phyloP scores from a whole-genome alignment of 2,329 filamentous ascomycete genomes.

The Penicillium carneum region DNA sequence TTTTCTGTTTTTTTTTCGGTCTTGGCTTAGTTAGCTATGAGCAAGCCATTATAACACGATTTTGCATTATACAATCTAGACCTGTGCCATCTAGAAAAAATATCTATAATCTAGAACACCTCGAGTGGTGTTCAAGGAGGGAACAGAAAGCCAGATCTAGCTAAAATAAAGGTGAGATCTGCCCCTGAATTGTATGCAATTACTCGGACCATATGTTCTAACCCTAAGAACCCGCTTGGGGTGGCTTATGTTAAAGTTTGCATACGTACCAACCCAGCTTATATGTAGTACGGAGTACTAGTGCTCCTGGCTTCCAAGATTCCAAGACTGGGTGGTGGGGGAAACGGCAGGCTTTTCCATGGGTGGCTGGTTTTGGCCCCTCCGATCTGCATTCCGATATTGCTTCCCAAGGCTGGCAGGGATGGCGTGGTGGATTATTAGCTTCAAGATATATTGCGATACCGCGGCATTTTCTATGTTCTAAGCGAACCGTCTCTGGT shows the following conservation, averaged over 20 bases:
- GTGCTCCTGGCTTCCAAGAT: no score
- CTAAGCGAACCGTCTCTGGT: slow-evolving; percentile 1
- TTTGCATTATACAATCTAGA: background rate
- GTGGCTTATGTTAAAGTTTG: no score
- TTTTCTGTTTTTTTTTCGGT: background rate
- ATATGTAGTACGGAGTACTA: no score
- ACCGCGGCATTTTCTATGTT: background rate
- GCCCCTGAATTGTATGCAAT: background rate
- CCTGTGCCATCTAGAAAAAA: background rate
- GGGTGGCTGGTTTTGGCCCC: background rate
- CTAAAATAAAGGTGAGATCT: background rate
- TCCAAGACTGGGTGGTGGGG: background rate
- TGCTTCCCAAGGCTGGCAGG: background rate
- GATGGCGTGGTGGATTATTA: background rate
- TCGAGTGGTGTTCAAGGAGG: no score
- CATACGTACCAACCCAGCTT: no score
- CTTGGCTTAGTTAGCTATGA: background rate
- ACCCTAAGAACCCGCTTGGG: no score
- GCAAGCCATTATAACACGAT: background rate
- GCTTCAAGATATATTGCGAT: background rate
- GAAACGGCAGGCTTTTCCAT: background rate
- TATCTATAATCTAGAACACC: background rate
- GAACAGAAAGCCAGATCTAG: background rate
- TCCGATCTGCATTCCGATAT: background rate
- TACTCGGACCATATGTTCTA: background rate